Conservation (phyloP, 805 yeast genomes). For the Torulaspora maleeae region DNA sequence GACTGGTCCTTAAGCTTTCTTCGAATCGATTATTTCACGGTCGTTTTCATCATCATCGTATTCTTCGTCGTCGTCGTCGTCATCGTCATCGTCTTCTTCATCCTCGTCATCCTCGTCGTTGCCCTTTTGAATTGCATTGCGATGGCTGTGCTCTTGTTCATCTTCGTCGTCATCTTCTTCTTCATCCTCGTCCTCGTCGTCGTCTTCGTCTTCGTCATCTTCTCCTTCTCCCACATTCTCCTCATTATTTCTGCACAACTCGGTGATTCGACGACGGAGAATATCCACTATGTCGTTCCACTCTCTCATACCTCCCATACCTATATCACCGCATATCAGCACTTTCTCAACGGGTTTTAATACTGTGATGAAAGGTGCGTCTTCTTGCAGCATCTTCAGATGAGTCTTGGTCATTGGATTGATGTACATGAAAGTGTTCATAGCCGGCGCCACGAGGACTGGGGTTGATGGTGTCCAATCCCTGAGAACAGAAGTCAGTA, state of each 20-base stretch:
- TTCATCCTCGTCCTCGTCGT: constrained; percentile 39
- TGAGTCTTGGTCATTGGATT: constrained; percentile 76
- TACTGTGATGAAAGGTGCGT: constrained; percentile 69
- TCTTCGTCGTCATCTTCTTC: constrained; percentile 27
- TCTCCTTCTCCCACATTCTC: constrained; percentile 39
- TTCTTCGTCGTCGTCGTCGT: constrained; percentile 2
- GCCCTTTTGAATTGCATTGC: constrained; percentile 8
- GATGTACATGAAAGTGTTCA: constrained; percentile 81
- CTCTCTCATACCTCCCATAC: constrained; percentile 91
- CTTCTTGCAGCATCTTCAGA: constrained; percentile 55
- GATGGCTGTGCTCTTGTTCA: constrained; percentile 5
- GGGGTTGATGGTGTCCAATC: constrained; percentile 78
- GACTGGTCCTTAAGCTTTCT: neutral
- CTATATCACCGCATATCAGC: constrained; percentile 75
- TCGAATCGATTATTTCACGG: neutral
- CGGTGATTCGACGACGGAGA: constrained; percentile 37
- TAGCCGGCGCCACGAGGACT: constrained; percentile 72
- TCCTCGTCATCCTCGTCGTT: constrained; percentile 12
- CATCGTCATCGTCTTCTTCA: constrained; percentile 13
- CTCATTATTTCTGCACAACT: constrained; percentile 36
- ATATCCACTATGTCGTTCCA: constrained; percentile 77
- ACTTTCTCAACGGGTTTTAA: constrained; percentile 80
- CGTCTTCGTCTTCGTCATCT: constrained; percentile 41
- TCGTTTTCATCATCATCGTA: neutral
- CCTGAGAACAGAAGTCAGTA: constrained; percentile 66